Evolutionary conservation across 805 yeast genomes (phyloP).

Genomic region (Kluyveromyces aestuarii): DNA sequence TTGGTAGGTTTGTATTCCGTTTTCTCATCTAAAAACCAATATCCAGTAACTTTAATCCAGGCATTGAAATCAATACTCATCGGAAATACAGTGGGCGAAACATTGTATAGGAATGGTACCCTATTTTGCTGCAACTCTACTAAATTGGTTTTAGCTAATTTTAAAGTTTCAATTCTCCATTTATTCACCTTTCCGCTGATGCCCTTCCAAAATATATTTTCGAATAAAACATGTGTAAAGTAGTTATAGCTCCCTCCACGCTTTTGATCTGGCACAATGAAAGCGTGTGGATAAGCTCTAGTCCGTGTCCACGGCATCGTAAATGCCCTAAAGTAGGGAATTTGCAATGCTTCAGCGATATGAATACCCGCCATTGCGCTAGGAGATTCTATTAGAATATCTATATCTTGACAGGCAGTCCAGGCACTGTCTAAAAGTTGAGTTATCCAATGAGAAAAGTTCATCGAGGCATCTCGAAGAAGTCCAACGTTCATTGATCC

Average conservation of each 20-base stretch:
- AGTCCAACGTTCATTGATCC: constrained; percentile 80
- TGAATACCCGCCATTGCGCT: constrained; percentile 94
- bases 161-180: constrained; percentile 70
- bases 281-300: constrained; percentile 93
- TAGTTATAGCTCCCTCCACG: constrained; percentile 90
- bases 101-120: constrained; percentile 82
- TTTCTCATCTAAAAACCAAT: constrained; percentile 81
- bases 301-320: constrained; percentile 99
- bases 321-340: constrained; percentile 90
- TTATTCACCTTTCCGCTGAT: constrained; percentile 76
- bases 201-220: constrained; percentile 89
- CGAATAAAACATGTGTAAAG: constrained; percentile 87
- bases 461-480: constrained; percentile 69
- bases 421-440: constrained; percentile 68
- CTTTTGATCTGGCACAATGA: constrained; percentile 87
- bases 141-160: constrained; percentile 59
- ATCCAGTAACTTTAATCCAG: constrained; percentile 94
- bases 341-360: constrained; percentile 82
- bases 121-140: constrained; percentile 63
- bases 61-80: constrained; percentile 91
- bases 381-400: constrained; percentile 88
- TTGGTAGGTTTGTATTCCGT: constrained; percentile 50
- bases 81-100: constrained; percentile 81
- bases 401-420: constrained; percentile 77
- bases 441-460: constrained; percentile 75